Evolutionary conservation across 73 alveolate species (phyloP), one percentile per base, ranked within the genome.

Genomic region (Blepharisma stoltei): DNA sequence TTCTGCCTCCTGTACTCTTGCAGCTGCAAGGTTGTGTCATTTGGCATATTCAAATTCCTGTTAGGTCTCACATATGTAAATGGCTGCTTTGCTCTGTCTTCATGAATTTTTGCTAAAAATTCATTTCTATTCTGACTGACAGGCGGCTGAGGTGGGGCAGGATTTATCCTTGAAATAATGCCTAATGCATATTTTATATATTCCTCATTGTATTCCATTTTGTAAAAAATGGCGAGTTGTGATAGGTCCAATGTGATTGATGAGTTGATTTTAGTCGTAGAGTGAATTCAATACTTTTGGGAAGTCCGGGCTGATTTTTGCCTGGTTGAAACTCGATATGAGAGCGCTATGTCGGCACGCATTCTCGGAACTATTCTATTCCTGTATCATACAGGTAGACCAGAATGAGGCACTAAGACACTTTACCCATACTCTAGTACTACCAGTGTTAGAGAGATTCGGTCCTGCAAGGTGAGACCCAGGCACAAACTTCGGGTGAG

Each of bases 71-170:
- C 49, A 11, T 23, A 18, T 60, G 54, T 11, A 11, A n/a, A n/a
- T 60, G n/a, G 65, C 65, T 18, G 27, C 2, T 60, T 60, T 23
- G 48, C 14, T 60, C 32, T 18, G n/a, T 60, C n/a, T 60, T 60
- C 76, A 60, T 60, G 76, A 23, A 18, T 60, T 23, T 60, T 60
- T 23, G 32, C 49, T 23, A 60, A 60, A 27, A 23, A 23, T 60
- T 60, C n/a, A 11, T 60, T 23, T 18, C 49, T 60, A 11, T 60
- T 23, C 49, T 60, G 48, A 60, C 65, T 50, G n/a, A 2, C 65
- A 50, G n/a, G 3, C 3, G 21, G 41, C 41, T 32, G 41, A 32
- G 41, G 5, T 32, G 41, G 41, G 41, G 41, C 5, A 1, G 41
- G 41, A 32, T 32, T 32, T 32, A 50, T 50, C 4, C 21, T 18